These are phyloP conservation scores for Cladorrhinum sp. DNA, from an alignment of 2,329 filamentous ascomycete species.

Conservation along the genomic window DNA sequence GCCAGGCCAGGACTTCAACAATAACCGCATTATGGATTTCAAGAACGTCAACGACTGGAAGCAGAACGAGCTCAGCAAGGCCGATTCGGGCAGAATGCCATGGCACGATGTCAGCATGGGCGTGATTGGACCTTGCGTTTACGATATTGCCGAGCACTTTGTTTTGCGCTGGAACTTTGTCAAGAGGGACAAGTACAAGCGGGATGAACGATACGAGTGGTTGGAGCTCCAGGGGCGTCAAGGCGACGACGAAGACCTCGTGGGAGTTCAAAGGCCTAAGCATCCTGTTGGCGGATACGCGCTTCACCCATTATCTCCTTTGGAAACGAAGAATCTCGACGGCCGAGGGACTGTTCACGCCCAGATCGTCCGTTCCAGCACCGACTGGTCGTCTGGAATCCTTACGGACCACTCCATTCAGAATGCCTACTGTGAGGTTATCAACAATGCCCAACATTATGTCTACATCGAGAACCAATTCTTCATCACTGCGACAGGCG, in stretches of 20 bases:
- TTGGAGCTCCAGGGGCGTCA: conserved; percentile 72
- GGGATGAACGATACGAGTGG: conserved; percentile 81
- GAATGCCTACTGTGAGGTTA: conserved; percentile 81
- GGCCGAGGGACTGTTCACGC: conserved; percentile 72
- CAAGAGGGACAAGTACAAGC: conserved; percentile 97
- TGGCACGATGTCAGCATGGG: conserved; percentile 98
- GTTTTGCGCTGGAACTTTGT: conserved; percentile 93
- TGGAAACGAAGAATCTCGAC: conserved; percentile 62
- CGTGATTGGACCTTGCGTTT: conserved; percentile 81
- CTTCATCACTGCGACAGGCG: conserved; percentile 91
- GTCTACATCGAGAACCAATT: conserved; percentile 99
- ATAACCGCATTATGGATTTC: conserved; percentile 95
- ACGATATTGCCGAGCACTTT: conserved; percentile 95
- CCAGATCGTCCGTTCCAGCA: conserved; percentile 84
- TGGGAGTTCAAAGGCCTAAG: conserved; percentile 84
- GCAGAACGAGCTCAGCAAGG: conserved; percentile 86
- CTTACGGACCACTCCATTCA: conserved; percentile 81
- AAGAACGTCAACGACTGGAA: conserved; percentile 89
- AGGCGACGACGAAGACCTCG: conserved; percentile 76
- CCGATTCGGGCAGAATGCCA: conserved; percentile 90
- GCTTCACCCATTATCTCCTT: conserved; percentile 69
- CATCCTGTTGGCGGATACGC: conserved; percentile 87
- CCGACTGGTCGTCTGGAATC: conserved; percentile 92
- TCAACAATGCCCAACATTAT: conserved; percentile 82
- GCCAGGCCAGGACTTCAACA: conserved; percentile 97